Evolutionary conservation across 495 filamentous ascomycete species (phyloP), one percentile per base, ranked within the genome.

Genomic region (Rhypophila decipiens): DNA sequence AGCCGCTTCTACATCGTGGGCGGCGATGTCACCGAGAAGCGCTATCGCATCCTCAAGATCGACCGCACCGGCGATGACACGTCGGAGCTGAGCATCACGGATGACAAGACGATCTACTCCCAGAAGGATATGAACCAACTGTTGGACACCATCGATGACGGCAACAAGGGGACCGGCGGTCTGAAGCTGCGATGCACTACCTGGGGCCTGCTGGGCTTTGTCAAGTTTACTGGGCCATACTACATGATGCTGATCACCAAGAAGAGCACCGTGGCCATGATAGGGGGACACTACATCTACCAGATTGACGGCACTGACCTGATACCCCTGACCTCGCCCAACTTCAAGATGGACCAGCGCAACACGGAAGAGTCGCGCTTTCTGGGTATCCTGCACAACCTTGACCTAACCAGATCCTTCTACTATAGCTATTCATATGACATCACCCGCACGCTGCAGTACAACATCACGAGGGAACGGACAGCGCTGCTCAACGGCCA

Each of bases 361-460:
- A 90, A 95, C 59, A 76, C 87, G 0, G 93, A 97, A 59, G 93
- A 98, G 67, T 79, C 85, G 40, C 78, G 93, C 38, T 97, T 90
- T 63, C 76, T 96, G 36, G 77, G 80, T 23, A 96, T 96, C 46
- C 71, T 98, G 13, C 87, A 85, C 62, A 94, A 95, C 56, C 75
- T 98, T 9, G 93, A 98, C 61, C 68, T 98, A 37, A 86, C 83
- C 2, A 75, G 85, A 24, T 94, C 86, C 0, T 97, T 98, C 63
- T 98, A 98, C 69, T 98, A 96, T 69, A 96, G 94, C 64, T 96
- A 97, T 64, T 93, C 90, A 2, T 98, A 98, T 66, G 87, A 97
- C 58, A 87, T 97, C 59, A 98, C 93, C 19, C 81, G 82, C 41
- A 95, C 88, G 1, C 74, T 98, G 46, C 93, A 98, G 61, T 79